Evolutionary conservation across 1,139 yeast genomes (phyloP).

Genomic region (Debaryomyces sp.): DNA sequence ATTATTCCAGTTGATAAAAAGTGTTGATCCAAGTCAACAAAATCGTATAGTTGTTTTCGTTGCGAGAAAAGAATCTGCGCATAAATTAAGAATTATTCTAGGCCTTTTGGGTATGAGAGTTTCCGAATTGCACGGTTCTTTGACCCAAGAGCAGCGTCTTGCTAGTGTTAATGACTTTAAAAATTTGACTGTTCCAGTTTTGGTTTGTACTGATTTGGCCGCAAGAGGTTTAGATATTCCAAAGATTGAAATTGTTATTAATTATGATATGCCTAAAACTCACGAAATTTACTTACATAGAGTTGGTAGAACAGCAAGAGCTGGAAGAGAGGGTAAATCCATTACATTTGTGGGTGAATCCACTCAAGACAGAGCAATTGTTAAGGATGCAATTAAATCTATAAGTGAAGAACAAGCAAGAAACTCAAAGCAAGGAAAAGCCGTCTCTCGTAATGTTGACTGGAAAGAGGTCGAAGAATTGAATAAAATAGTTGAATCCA

Average conservation of each 20-base stretch:
- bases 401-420: conserved; percentile 48
- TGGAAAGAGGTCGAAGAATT: conserved; percentile 82
- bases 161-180: conserved; percentile 81
- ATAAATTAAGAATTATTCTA: conserved; percentile 76
- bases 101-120: conserved; percentile 87
- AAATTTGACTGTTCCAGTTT: conserved; percentile 77
- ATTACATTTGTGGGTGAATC: conserved; percentile 94
- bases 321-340: conserved; percentile 93
- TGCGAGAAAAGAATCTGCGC: conserved; percentile 88
- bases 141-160: conserved; percentile 94
- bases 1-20: conserved; percentile 67
- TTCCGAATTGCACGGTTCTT: conserved; percentile 91
- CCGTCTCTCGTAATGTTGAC: conserved; percentile 81
- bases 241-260: conserved; percentile 89
- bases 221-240: conserved; percentile 99
- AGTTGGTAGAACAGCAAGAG: conserved; percentile 99
- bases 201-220: conserved; percentile 96
- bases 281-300: conserved; percentile 92
- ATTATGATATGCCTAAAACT: conserved; percentile 93
- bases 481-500: conserved; percentile 59
- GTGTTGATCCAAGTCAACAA: conserved; percentile 60
- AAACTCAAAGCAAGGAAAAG: conserved; percentile 49
- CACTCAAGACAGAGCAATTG: conserved; percentile 80
- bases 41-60: conserved; percentile 87
- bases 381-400: conserved; percentile 78